A percentile compares a stretch with the other conserved stretches of the same genome.
These are phyloP conservation scores for Podaxis mareebaensis DNA, from an alignment of 768 basidiomycete genomes.

Conservation along the genomic window DNA sequence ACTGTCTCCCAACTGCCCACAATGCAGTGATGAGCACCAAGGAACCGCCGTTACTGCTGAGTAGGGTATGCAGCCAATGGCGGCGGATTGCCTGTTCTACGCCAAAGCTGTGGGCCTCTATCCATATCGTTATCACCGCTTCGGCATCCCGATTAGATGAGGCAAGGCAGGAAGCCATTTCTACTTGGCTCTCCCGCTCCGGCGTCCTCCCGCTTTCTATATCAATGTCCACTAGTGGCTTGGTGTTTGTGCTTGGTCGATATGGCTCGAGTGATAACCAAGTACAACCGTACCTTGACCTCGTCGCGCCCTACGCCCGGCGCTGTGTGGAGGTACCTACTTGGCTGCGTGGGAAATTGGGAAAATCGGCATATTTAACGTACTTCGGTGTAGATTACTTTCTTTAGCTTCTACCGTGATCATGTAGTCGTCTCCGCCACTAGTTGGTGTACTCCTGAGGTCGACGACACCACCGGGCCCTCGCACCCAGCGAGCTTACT, in stretches of 20 bases:
- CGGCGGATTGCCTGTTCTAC: slow-evolving; percentile 17
- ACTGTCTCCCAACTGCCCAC: slow-evolving; percentile 13
- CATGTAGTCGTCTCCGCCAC: too few species aligned
- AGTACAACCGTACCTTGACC: not conserved
- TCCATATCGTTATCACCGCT: slow-evolving; percentile 10
- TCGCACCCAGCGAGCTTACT: too few species aligned
- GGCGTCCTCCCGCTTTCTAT: slow-evolving; percentile 10
- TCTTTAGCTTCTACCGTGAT: too few species aligned
- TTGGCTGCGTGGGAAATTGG: too few species aligned
- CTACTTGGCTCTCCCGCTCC: slow-evolving; percentile 9
- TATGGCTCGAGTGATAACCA: not conserved
- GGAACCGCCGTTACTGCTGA: slow-evolving; percentile 16
- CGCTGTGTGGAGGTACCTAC: too few species aligned
- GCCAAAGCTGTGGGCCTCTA: slow-evolving; percentile 14
- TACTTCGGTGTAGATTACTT: too few species aligned
- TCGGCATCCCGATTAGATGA: not conserved
- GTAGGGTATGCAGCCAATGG: slow-evolving; percentile 17
- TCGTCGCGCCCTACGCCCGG: not conserved
- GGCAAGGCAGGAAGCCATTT: slow-evolving; percentile 1
- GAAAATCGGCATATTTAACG: too few species aligned
- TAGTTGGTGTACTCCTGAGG: too few species aligned
- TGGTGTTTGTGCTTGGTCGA: not conserved
- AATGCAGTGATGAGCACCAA: slow-evolving; percentile 14
- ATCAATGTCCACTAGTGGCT: not conserved
- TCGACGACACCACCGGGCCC: too few species aligned